Percentiles rank a stretch among this genome's conserved stretches.
Conservation (phyloP, 805 yeast genomes). For the Zygosaccharomyces gambellarensis region DNA sequence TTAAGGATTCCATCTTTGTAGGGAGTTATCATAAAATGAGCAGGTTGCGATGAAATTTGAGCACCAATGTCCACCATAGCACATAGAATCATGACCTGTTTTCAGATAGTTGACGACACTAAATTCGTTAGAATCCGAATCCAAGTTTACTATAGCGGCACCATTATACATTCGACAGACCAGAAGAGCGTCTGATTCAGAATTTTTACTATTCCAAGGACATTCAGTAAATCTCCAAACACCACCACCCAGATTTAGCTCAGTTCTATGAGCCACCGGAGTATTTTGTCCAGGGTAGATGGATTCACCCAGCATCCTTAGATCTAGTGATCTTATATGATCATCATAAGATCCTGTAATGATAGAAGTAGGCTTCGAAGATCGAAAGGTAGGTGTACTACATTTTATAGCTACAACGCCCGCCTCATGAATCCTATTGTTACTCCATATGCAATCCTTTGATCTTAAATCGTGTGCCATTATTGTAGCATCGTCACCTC, state of each 20-base stretch:
- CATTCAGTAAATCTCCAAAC: slow-evolving; percentile 87
- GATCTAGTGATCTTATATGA: slow-evolving; percentile 59
- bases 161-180: slow-evolving; percentile 97
- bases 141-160: slow-evolving; percentile 57
- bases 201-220: slow-evolving; percentile 26
- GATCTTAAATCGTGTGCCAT: slow-evolving; percentile 66
- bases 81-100: slow-evolving; percentile 82
- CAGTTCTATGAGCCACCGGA: slow-evolving; percentile 43
- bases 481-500: slow-evolving; percentile 83
- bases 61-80: slow-evolving; percentile 92
- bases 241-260: slow-evolving; percentile 75
- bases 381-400: slow-evolving; percentile 26
- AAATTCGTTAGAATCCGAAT: slow-evolving; percentile 33
- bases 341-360: slow-evolving; percentile 93
- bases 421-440: slow-evolving; percentile 70
- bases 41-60: slow-evolving; percentile 65
- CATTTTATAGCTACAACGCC: slow-evolving; percentile 82
- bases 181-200: slow-evolving; percentile 45
- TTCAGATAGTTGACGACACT: slow-evolving; percentile 38
- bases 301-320: slow-evolving; percentile 47
- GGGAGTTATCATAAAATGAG: slow-evolving; percentile 82
- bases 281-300: slow-evolving; percentile 44
- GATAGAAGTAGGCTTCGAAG: slow-evolving; percentile 26
- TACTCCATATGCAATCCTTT: slow-evolving; percentile 30
- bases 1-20: slow-evolving; percentile 61